Conservation (phyloP, 176 grass and related monocot genomes). For the Avena atlantica region DNA sequence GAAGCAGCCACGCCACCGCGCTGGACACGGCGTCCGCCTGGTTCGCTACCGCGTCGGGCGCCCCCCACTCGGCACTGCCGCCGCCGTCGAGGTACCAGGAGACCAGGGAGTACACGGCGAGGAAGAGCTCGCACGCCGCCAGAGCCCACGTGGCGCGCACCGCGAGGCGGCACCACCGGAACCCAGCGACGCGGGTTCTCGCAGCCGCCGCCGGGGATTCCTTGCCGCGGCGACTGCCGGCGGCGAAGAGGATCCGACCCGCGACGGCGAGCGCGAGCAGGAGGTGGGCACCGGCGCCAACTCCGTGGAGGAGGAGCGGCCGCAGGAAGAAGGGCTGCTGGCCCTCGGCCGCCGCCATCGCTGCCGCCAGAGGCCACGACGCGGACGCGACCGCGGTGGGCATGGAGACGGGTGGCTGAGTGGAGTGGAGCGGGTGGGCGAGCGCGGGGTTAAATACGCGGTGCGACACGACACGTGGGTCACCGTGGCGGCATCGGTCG, state of each 20-base stretch:
- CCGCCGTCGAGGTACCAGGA: constrained; percentile 39
- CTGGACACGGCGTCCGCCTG: constrained; percentile 52
- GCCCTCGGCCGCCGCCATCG: background rate
- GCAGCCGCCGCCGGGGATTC: background rate
- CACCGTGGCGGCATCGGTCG: background rate
- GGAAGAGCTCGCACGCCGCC: constrained; percentile 27
- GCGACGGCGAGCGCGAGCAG: constrained; percentile 48
- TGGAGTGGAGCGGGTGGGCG: background rate
- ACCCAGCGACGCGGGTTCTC: background rate
- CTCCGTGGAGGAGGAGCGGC: constrained; percentile 29
- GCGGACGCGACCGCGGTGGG: background rate
- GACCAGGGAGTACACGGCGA: constrained; percentile 19
- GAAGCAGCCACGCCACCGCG: constrained; percentile 62
- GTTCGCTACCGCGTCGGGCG: constrained; percentile 2
- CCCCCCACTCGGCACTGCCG: constrained; percentile 41
- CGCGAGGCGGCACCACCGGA: constrained; percentile 21
- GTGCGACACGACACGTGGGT: background rate
- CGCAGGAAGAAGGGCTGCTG: background rate
- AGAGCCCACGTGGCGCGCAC: constrained; percentile 43
- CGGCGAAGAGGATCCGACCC: constrained; percentile 17
- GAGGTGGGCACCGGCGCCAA: constrained; percentile 16
- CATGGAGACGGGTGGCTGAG: background rate
- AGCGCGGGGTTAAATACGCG: background rate
- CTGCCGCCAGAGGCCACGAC: background rate
- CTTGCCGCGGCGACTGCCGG: background rate